Conservation (phyloP, 1,284 basidiomycete genomes). For the Trametes polyzona region DNA sequence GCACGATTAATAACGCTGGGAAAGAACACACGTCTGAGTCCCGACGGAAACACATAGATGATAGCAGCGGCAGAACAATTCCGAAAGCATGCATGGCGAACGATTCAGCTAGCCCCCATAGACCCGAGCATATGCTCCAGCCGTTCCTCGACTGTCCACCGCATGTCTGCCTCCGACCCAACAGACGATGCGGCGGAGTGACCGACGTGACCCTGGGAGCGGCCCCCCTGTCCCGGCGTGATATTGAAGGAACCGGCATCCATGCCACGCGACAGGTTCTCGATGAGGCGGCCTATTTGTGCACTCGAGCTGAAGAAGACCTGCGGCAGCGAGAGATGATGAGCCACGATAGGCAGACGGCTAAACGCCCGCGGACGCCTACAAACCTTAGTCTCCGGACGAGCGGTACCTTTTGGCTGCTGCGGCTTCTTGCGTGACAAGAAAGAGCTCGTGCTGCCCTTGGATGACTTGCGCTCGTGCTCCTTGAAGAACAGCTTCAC, state of each 20-base stretch:
- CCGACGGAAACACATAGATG: slow-evolving; percentile 21
- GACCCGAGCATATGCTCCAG: slow-evolving; percentile 74
- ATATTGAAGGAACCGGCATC: slow-evolving; percentile 84
- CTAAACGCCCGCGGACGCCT: neutral
- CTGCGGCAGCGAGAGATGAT: slow-evolving; percentile 48
- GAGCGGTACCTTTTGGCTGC: slow-evolving; percentile 47
- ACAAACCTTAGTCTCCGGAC: slow-evolving; percentile 81
- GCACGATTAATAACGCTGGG: slow-evolving; percentile 15
- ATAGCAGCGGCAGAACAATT: slow-evolving; percentile 14
- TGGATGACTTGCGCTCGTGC: slow-evolving; percentile 67
- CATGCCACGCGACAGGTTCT: slow-evolving; percentile 75
- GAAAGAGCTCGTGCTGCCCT: slow-evolving; percentile 65
- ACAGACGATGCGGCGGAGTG: slow-evolving; percentile 65
- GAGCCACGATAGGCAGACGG: slow-evolving; percentile 8
- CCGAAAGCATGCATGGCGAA: slow-evolving; percentile 20
- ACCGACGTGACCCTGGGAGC: slow-evolving; percentile 38
- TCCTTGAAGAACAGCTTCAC: slow-evolving; percentile 76
- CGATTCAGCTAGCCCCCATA: slow-evolving; percentile 40
- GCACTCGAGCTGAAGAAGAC: slow-evolving; percentile 79
- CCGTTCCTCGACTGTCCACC: slow-evolving; percentile 76
- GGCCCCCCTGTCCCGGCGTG: slow-evolving; percentile 38
- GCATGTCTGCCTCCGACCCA: slow-evolving; percentile 59
- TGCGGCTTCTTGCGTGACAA: slow-evolving; percentile 59
- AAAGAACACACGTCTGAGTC: slow-evolving; percentile 2
- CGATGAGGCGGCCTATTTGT: slow-evolving; percentile 80